Base-by-base conservation (phyloP, 192 early-diverging fungal genomes). In the Coemansia sp. region DNA sequence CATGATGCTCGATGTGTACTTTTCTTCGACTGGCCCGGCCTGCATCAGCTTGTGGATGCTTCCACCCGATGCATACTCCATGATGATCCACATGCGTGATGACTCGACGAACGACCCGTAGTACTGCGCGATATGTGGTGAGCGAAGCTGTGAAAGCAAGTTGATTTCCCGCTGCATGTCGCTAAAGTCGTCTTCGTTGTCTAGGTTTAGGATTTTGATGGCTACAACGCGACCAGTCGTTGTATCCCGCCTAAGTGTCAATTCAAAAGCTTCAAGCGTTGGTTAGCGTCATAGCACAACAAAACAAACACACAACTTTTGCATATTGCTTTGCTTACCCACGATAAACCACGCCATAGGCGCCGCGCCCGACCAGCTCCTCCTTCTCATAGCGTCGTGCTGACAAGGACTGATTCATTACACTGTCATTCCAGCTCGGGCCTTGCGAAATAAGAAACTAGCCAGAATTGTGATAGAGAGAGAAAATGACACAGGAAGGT, bases 41-140 rank as follows among this genome's bases (percentile, higher is more conserved):
- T 90, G 90, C 80, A 96, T 86, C 84, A 91, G 70, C 52, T 77
- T 76, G 70, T 75, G 78, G 42, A 99, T 88, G 68, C 94, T 97
- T 59, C 98, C 98, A 33, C 95, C 98, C 7, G 89, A 95, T 7
- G 95, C 96, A 86, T 94, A 97, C 71, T 98, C 98, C 95, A 99
- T 98, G 67, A 98, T 90, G 69, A 99, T 93, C 96, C 98, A 99
- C 47, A 99, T 87, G 67, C 96, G 97, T 24, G 95, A 95, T 20
- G 92, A 94, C 70, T 94, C 89, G 42, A 98, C 77, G 57, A 93
- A 91, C 47, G 92, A 93, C 40, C 94, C 96, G 85, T 96, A 93
- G 77, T 98, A 98, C 55, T 91, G 89, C 1, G 96, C 98, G 68
- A 98, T 97, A 78, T 96, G 91, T 40, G 92, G 87, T 31, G 96